Percentiles rank a stretch among this genome's conserved stretches.
phyloP scores from a whole-genome alignment of 768 basidiomycete species.

The Pleurotus citrinopileatus region DNA sequence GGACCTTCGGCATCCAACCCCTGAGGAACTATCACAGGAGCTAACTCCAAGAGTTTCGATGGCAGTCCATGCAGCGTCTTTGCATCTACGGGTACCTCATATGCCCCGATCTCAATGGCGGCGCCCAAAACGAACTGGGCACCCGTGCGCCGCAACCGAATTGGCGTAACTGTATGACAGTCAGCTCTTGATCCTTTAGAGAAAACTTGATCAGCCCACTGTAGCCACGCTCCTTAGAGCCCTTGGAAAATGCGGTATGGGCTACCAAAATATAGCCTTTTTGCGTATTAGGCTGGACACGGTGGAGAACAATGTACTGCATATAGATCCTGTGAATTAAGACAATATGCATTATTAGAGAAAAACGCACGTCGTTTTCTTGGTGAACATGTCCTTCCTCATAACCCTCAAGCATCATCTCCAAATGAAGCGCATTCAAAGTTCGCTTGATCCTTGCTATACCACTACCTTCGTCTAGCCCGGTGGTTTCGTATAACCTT shows the following conservation, averaged over 20 bases:
- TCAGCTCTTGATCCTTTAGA: background rate
- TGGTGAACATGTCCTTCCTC: constrained; percentile 96
- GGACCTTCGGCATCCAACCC: constrained; percentile 65
- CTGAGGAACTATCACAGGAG: constrained; percentile 53
- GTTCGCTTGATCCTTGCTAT: constrained; percentile 63
- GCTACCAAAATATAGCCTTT: constrained; percentile 91
- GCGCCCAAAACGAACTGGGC: constrained; percentile 83
- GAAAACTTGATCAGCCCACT: constrained; percentile 45
- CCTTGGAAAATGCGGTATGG: constrained; percentile 89
- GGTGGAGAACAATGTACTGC: constrained; percentile 91
- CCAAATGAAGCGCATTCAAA: constrained; percentile 83
- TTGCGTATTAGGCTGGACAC: constrained; percentile 87
- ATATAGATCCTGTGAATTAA: background rate
- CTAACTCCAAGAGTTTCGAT: constrained; percentile 62
- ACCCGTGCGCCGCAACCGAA: constrained; percentile 77
- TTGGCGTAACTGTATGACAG: constrained; percentile 35
- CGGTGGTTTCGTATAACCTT: constrained; percentile 71
- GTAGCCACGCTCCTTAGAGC: constrained; percentile 73
- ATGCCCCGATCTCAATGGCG: constrained; percentile 63
- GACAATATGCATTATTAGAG: background rate
- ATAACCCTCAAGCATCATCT: constrained; percentile 87
- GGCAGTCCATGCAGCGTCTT: constrained; percentile 69
- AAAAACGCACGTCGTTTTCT: constrained; percentile 80
- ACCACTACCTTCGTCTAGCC: constrained; percentile 51
- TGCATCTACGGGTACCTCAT: constrained; percentile 48